Evolutionary conservation across 371 early-diverging fungal genomes (phyloP), one percentile per base, ranked within the genome.

Genomic region (Mortierella sp.): DNA sequence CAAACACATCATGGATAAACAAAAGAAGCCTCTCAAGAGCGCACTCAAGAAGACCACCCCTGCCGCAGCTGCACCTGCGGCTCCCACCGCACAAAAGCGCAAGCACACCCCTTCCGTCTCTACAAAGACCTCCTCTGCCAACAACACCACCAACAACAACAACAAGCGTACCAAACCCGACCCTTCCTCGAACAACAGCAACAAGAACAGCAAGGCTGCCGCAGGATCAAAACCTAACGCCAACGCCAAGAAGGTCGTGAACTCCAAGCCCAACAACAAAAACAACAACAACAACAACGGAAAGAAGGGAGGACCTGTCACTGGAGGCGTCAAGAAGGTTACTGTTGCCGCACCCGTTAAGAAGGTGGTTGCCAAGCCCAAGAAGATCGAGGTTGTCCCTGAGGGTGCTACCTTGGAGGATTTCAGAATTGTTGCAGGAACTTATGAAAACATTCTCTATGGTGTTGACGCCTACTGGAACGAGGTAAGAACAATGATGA

Each of bases 361-460:
- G 70, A 77, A 77, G 75, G 48, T 60, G 27, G 73, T 58, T 18
- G 70, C 68, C 44, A 86, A 86, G 68, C 80, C 82, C 77, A 86
- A 86, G 80, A 82, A 86, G 82, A 74, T 75, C 16, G 80, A 77
- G 54, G 87, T 77, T 12, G 72, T 86, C 24, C 87, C 88, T 49
- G 87, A 88, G 70, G 80, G 82, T 43, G 77, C 87, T 7, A 84
- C 88, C 5, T 44, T 87, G 43, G 92, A 93, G 80, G 92, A 93
- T 79, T 89, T 97, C 76, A 88, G 96, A 71, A 91, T 97, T 58
- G 89, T 95, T 46, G 95, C 95, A 6, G 99, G 99, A 73, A 96
- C 98, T 43, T 99, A 99, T 88, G 99, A 99, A 88, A 95, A 98
- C 29, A 91, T 99, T 27, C 91, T 99, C 35, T 99, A 97, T 83